Evolutionary conservation across 208 protist genomes (phyloP).

Genomic region (Wallacemonas collosoma): DNA sequence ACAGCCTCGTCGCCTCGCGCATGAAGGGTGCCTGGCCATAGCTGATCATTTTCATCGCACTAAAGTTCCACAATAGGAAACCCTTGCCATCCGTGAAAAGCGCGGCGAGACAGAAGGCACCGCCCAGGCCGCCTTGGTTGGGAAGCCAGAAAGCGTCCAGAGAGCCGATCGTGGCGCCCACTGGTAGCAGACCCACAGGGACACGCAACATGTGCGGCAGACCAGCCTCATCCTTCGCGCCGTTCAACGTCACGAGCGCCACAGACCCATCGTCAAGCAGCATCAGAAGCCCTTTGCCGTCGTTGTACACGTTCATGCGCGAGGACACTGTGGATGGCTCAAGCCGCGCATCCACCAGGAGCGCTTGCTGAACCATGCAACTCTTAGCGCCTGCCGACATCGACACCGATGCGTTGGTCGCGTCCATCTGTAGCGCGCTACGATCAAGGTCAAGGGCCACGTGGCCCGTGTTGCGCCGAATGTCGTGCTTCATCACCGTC

Average conservation of each 20-base stretch:
- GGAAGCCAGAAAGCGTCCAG: constrained; percentile 72
- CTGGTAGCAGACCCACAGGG: constrained; percentile 61
- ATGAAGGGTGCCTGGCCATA: constrained; percentile 47
- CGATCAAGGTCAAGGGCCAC: constrained; percentile 54
- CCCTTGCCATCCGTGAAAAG: constrained; percentile 65
- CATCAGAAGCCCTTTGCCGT: constrained; percentile 71
- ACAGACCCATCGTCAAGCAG: constrained; percentile 74
- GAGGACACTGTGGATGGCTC: constrained; percentile 35
- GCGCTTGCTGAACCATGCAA: constrained; percentile 50
- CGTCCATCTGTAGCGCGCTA: constrained; percentile 50
- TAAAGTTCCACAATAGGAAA: constrained; percentile 76
- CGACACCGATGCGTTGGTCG: constrained; percentile 10
- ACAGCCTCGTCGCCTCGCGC: constrained; percentile 35
- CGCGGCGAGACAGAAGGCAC: constrained; percentile 54
- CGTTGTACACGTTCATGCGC: constrained; percentile 44
- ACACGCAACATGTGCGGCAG: constrained; percentile 56
- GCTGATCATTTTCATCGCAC: constrained; percentile 61
- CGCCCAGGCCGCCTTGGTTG: constrained; percentile 15
- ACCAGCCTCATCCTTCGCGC: constrained; percentile 39
- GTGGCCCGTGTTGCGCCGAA: constrained; percentile 54
- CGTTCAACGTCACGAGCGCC: constrained; percentile 66
- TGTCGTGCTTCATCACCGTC: constrained; percentile 65
- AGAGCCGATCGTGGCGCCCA: constrained; percentile 50
- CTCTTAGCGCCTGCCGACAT: background rate
- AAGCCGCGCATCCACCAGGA: constrained; percentile 68